Evolutionary conservation across 768 basidiomycete species (phyloP).

Genomic region (Phaeolepiota aurea): DNA sequence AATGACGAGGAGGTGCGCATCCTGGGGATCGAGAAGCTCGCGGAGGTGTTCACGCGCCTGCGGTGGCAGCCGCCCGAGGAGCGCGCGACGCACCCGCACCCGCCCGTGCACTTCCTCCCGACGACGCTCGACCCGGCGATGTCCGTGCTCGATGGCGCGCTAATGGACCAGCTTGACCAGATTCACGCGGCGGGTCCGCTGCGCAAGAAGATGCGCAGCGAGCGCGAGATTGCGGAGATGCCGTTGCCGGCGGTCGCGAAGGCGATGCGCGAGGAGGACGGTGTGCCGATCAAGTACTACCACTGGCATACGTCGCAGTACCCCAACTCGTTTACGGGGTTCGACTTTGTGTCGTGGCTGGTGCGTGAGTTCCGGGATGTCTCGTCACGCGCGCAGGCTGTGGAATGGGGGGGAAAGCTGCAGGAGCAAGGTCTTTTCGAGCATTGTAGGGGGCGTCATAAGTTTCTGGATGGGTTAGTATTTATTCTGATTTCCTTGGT

Average conservation of each 20-base stretch:
- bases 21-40: conserved; percentile 85
- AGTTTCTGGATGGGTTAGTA: conserved; percentile 80
- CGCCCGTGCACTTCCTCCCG: conserved; percentile 69
- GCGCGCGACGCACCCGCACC: conserved; percentile 31
- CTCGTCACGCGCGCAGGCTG: conserved; percentile 69
- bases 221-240: conserved; percentile 64
- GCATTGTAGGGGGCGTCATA: conserved; percentile 71
- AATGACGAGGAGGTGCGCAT: conserved; percentile 84
- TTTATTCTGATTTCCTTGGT: neutral
- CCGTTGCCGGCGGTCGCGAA: conserved; percentile 58
- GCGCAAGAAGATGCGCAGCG: conserved; percentile 75
- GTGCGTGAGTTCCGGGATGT: conserved; percentile 89
- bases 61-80: conserved; percentile 71
- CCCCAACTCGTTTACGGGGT: conserved; percentile 81
- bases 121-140: conserved; percentile 80
- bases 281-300: conserved; percentile 75
- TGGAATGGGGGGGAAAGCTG: conserved; percentile 70
- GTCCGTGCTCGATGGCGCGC: conserved; percentile 68
- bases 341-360: conserved; percentile 87
- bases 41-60: conserved; percentile 78
- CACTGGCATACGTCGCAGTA: conserved; percentile 75
- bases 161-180: conserved; percentile 76
- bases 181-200: conserved; percentile 70
- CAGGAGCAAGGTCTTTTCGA: conserved; percentile 80
- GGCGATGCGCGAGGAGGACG: conserved; percentile 81